These are phyloP conservation scores for Fusarium temperatum DNA, from an alignment of 2,329 filamentous ascomycete genomes.

Conservation along the genomic window DNA sequence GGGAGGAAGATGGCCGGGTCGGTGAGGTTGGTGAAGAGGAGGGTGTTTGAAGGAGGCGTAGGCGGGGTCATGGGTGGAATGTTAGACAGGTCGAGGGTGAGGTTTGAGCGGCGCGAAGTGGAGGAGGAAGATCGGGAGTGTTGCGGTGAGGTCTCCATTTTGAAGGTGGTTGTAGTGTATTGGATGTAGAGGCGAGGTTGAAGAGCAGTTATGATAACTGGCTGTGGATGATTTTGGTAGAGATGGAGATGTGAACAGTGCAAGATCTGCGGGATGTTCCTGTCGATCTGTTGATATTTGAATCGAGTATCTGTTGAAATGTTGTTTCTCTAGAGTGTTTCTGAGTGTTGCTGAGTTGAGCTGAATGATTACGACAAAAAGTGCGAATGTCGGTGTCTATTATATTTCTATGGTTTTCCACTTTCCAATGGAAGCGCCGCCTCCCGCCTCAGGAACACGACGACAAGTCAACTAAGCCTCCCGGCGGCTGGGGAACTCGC, in stretches of 20 bases:
- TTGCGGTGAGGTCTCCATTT: constrained; percentile 50
- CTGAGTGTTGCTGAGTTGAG: not conserved
- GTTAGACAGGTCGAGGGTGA: constrained; percentile 78
- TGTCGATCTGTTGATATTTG: constrained; percentile 19
- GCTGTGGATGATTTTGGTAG: not conserved
- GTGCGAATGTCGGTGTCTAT: constrained; percentile 28
- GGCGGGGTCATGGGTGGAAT: constrained; percentile 75
- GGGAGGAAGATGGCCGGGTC: constrained; percentile 78
- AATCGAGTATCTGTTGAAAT: not conserved
- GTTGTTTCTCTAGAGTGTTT: not conserved
- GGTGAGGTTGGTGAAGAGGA: constrained; percentile 83
- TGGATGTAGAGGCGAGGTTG: constrained; percentile 5
- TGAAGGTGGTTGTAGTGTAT: constrained; percentile 25
- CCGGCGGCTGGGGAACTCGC: constrained; percentile 10
- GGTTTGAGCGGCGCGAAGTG: constrained; percentile 57
- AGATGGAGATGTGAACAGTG: constrained; percentile 2
- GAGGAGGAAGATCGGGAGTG: constrained; percentile 57
- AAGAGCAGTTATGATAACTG: constrained; percentile 4
- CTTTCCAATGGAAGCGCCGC: not conserved
- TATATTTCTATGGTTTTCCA: constrained; percentile 24
- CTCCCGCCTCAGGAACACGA: constrained; percentile 26
- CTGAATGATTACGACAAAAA: constrained; percentile 4
- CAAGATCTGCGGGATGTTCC: constrained; percentile 5
- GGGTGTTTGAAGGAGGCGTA: constrained; percentile 82
- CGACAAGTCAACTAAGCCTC: constrained; percentile 25